A percentile compares a stretch with the other conserved stretches of the same genome.
Conservation (phyloP, 257 asterid genomes). For the Verbascum thapsus region DNA sequence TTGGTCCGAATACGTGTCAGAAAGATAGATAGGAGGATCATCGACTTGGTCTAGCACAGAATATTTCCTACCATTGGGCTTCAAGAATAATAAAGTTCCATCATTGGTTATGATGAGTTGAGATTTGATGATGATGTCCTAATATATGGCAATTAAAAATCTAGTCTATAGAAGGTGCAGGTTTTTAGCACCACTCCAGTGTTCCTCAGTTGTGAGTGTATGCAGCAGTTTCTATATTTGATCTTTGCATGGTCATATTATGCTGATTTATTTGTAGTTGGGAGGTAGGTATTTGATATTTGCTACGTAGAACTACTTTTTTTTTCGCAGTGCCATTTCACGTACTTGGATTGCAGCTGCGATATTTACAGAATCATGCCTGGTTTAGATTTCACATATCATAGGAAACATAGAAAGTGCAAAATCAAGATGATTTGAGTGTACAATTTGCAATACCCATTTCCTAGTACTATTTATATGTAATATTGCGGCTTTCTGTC, state of each 20-base stretch:
- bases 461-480: no score
- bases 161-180: constrained; percentile 2
- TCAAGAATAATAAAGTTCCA: no score
- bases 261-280: not conserved
- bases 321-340: constrained; percentile 3
- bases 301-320: not conserved
- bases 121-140: not conserved
- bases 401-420: no score
- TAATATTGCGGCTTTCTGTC: no score
- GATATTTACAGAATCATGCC: no score
- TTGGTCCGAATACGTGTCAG: no score
- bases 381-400: no score
- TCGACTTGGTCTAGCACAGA: no score
- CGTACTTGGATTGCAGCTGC: not conserved
- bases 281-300: not conserved
- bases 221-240: not conserved
- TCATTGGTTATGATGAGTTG: not conserved
- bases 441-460: no score
- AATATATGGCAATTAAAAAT: not conserved
- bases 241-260: not conserved
- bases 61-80: no score
- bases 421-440: no score
- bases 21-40: no score
- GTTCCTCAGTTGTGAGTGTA: not conserved
- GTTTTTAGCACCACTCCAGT: not conserved